Percentiles rank a stretch among this genome's conserved stretches.
These are phyloP conservation scores for Amanita bisporigera DNA, from an alignment of 1,284 basidiomycete genomes.

Conservation along the genomic window DNA sequence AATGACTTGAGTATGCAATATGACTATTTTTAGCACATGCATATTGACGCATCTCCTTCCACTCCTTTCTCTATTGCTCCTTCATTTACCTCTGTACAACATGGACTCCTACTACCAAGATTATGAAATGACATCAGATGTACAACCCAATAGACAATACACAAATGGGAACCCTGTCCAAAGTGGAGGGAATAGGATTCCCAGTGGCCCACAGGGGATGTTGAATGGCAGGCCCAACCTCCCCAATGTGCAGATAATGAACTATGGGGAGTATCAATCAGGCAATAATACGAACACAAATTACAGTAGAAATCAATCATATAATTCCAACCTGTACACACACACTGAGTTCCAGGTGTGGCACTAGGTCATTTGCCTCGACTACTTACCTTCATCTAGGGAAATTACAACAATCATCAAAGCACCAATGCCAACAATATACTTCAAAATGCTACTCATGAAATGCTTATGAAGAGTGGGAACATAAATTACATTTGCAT, in stretches of 20 bases:
- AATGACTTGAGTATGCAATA: too few relatives aligned
- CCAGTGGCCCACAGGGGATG: neutral
- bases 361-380: neutral
- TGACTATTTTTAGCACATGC: too few relatives aligned
- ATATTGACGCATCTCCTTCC: too few relatives aligned
- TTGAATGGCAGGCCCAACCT: conserved; percentile 1
- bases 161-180: neutral
- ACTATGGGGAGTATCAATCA: conserved; percentile 1
- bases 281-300: conserved; percentile 1
- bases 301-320: conserved; percentile 1
- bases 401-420: neutral
- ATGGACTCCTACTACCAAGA: conserved; percentile 8
- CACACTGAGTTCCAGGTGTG: too few relatives aligned
- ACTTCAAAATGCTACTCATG: neutral
- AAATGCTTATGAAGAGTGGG: conserved; percentile 1
- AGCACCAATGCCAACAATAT: neutral
- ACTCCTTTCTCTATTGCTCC: neutral
- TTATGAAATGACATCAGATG: neutral
- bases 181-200: conserved; percentile 1
- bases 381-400: neutral
- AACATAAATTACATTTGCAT: neutral
- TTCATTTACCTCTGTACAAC: neutral
- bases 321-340: too few relatives aligned
- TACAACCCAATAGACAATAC: conserved; percentile 5
- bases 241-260: neutral